Evolutionary conservation across 1,139 yeast genomes (phyloP), one percentile per base, ranked within the genome.

Genomic region (Hansenula sp.): DNA sequence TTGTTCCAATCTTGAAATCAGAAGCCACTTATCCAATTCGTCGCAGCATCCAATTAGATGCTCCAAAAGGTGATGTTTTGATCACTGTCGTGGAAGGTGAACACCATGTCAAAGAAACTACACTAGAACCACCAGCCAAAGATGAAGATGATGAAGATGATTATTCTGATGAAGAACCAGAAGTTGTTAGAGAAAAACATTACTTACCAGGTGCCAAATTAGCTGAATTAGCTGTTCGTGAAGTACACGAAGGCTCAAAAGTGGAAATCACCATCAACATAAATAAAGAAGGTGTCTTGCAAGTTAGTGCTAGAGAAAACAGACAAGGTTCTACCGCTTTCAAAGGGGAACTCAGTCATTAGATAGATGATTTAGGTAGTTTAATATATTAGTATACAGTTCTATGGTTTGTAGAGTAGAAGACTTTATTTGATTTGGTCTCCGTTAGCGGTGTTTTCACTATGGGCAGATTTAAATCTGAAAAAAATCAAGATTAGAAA

Each of bases 21-120:
- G 94, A 89, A 69, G 87, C 98, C 42, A 88, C 97, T 27, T 80
- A 82, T 65, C 99, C 99, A 51, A 85, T 87, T 61, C 86, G 89
- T 67, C 87, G 83, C 67, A 69, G 89, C 22, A 57, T 85, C 46
- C 71, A 77, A 43, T 74, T 90, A 48, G 71, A 78, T 51, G 80
- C 82, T 54, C 83, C 83, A 44, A 65, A 74, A 42, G 72, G 85
- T 37, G 78, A 79, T 46, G 85, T 81, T 32, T 69, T 77, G 41
- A 64, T 92, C 46, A 81, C 82, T 59, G 75, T 92, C 52, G 86
- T 73, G 62, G 97, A 94, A 70, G 97, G 96, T 61, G 80, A 80
- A 58, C 75, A 84, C 59, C 77, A 83, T 50, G 71, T 90, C 56
- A 81, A 82, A 64, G 94, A 87, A 66, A 82, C 89, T 41, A 79